A percentile compares a stretch with the other conserved stretches of the same genome.
Conservation (phyloP, 2,329 filamentous ascomycete genomes). For the Teratosphaeria destructans region DNA sequence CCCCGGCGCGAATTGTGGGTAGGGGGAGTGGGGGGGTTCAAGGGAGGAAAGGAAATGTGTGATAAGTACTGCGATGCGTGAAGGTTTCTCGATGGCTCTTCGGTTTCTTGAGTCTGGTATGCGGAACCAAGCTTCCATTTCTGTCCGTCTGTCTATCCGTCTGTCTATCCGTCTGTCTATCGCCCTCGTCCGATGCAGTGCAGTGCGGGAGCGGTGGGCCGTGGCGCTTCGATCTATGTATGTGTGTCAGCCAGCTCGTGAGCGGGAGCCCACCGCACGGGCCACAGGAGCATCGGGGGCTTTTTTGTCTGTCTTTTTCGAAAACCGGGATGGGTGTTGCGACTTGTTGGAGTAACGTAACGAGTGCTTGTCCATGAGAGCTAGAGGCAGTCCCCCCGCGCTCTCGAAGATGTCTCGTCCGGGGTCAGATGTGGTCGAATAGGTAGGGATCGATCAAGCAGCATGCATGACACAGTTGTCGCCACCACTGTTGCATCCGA, state of each 20-base stretch:
- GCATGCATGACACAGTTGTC: not conserved
- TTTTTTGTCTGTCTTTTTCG: not conserved
- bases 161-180: too few species aligned
- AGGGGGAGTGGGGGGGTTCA: too few species aligned
- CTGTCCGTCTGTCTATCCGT: too few species aligned
- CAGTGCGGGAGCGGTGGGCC: not conserved
- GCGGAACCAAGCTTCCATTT: too few species aligned
- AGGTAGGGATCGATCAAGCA: not conserved
- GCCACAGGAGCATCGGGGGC: not conserved
- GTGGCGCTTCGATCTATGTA: not conserved
- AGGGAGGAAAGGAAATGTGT: too few species aligned
- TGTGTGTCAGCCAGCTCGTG: not conserved
- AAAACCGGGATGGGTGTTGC: not conserved
- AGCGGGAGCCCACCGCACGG: too few species aligned
- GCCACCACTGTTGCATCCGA: not conserved
- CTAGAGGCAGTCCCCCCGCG: not conserved
- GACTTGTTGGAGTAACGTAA: not conserved
- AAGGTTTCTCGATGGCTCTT: too few species aligned
- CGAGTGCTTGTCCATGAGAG: not conserved
- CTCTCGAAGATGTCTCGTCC: not conserved
- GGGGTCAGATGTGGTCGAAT: not conserved
- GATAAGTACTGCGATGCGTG: too few species aligned
- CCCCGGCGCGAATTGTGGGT: too few species aligned
- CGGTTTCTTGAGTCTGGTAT: too few species aligned
- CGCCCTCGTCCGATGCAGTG: not conserved